phyloP scores from a whole-genome alignment of 768 basidiomycete species.

The Tylopilus intermedius region DNA sequence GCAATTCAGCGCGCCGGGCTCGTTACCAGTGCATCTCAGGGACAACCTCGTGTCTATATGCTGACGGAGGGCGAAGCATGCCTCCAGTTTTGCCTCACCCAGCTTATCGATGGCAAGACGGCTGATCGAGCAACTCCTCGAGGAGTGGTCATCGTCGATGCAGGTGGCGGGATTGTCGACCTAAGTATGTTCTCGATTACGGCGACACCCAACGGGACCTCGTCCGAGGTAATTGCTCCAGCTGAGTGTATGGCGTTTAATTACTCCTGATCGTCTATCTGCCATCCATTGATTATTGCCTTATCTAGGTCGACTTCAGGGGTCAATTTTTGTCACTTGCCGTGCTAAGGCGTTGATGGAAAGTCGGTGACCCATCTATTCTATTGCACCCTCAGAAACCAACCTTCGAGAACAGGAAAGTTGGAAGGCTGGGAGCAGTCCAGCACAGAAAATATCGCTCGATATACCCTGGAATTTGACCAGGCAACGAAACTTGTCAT shows the following conservation, averaged over 20 bases:
- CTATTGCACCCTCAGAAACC: neutral
- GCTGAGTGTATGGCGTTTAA: neutral
- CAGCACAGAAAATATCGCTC: neutral
- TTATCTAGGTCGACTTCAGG: neutral
- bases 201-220: neutral
- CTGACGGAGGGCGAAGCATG: neutral
- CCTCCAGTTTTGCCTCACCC: neutral
- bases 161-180: neutral
- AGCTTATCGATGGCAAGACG: neutral
- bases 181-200: neutral
- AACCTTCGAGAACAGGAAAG: neutral
- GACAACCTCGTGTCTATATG: slow-evolving; percentile 10
- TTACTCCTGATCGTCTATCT: neutral
- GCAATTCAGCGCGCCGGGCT: slow-evolving; percentile 19
- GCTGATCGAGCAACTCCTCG: neutral
- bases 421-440: neutral
- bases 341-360: neutral
- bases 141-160: neutral
- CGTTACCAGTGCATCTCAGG: slow-evolving; percentile 7
- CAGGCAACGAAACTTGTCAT: neutral
- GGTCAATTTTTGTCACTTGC: neutral
- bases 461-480: neutral
- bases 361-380: neutral
- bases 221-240: neutral
- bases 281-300: neutral